Evolutionary conservation across 495 filamentous ascomycete genomes (phyloP).

Genomic region (Tuber melanosporum): DNA sequence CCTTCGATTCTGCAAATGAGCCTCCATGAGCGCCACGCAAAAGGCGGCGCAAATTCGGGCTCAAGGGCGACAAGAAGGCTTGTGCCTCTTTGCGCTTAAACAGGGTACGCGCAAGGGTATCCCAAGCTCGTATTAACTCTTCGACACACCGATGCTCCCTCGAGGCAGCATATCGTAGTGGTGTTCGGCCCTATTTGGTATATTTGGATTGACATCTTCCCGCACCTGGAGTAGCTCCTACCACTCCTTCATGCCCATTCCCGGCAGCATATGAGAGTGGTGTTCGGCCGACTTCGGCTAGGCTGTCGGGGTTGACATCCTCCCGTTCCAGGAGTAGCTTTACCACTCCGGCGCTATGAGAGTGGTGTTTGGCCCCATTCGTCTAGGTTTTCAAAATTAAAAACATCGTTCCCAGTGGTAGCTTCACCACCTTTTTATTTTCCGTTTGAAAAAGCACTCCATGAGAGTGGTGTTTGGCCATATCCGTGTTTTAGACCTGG

Average conservation of each 20-base stretch:
- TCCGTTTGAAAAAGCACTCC: neutral
- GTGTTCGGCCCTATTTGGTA: neutral
- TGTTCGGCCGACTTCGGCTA: slow-evolving; percentile 2
- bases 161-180: neutral
- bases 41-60: neutral
- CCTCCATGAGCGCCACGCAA: neutral
- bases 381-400: neutral
- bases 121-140: slow-evolving; percentile 3
- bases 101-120: neutral
- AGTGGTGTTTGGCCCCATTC: slow-evolving; percentile 6
- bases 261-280: slow-evolving; percentile 5
- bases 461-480: slow-evolving; percentile 3
- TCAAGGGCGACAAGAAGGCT: neutral
- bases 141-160: neutral
- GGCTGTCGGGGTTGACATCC: slow-evolving; percentile 5
- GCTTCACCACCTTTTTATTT: neutral
- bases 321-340: slow-evolving; percentile 6
- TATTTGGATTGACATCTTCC: slow-evolving; percentile 5
- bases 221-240: neutral
- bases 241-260: slow-evolving; percentile 5
- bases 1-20: neutral
- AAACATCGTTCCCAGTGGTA: neutral
- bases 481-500: neutral
- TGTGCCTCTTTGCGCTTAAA: neutral
- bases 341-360: slow-evolving; percentile 1